A percentile compares a stretch with the other conserved stretches of the same genome.
Evolutionary conservation across 345 rosid genomes (phyloP).

Genomic region (Cardiospermum halicacabum): DNA sequence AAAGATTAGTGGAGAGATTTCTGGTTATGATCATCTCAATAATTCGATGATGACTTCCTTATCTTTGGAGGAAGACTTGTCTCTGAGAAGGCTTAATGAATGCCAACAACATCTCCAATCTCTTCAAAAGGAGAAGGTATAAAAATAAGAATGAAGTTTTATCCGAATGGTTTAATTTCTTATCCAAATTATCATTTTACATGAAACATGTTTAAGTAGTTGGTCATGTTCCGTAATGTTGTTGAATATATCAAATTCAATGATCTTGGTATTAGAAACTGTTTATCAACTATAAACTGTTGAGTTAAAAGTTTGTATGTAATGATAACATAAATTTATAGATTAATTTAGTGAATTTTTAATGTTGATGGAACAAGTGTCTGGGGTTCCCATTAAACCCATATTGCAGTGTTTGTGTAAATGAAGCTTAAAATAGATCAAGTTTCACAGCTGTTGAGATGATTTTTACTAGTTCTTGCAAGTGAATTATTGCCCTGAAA

Average conservation of each 20-base stretch:
- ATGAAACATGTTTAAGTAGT: neutral
- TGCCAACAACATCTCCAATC: constrained; percentile 69
- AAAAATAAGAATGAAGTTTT: neutral
- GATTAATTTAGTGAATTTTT: neutral
- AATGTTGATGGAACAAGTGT: neutral
- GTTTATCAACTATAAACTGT: neutral
- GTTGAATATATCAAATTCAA: neutral
- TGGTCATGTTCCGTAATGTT: neutral
- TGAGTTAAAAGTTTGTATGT: neutral
- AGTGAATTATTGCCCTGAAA: neutral
- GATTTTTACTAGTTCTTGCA: neutral
- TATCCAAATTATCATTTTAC: neutral
- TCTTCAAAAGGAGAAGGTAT: constrained; percentile 89
- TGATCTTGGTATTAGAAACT: neutral
- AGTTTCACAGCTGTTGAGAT: neutral
- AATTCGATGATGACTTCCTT: constrained; percentile 34
- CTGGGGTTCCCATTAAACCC: neutral
- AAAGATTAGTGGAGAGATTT: constrained; percentile 76
- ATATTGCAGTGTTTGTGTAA: too few species aligned
- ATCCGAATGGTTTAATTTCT: neutral
- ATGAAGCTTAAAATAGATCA: neutral
- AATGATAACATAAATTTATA: neutral
- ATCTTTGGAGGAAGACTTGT: constrained; percentile 72
- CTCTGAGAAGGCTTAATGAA: constrained; percentile 75
- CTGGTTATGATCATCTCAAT: constrained; percentile 50